phyloP scores from a whole-genome alignment of 106 monocot species.

The Agapanthus africanus region DNA sequence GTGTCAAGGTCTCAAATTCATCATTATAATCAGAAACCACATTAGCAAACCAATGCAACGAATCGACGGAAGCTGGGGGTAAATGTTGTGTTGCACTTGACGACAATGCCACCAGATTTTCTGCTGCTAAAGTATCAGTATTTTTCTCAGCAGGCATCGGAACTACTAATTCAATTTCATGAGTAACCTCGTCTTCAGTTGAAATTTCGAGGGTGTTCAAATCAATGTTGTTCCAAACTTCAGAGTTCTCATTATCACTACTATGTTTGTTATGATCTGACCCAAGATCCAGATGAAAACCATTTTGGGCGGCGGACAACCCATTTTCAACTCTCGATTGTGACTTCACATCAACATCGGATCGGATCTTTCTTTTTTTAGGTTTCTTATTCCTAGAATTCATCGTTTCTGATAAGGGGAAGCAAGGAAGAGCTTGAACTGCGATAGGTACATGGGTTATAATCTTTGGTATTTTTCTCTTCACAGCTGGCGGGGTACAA shows the following conservation, averaged over 20 bases:
- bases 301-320: neutral
- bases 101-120: slow-evolving; percentile 45
- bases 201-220: slow-evolving; percentile 1
- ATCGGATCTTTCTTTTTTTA: neutral
- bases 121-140: slow-evolving; percentile 24
- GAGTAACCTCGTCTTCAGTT: neutral
- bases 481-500: neutral
- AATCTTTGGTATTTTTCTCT: neutral
- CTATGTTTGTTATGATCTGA: neutral
- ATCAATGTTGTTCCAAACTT: neutral
- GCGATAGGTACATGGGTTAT: slow-evolving; percentile 10
- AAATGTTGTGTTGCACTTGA: neutral
- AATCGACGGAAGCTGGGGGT: neutral
- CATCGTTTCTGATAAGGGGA: neutral
- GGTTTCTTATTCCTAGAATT: neutral
- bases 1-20: slow-evolving; percentile 29
- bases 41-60: slow-evolving; percentile 35
- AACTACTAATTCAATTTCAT: neutral
- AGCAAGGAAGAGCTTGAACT: slow-evolving; percentile 23
- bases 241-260: neutral
- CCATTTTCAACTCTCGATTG: neutral
- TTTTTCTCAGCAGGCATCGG: neutral
- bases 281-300: neutral
- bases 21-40: slow-evolving; percentile 18
- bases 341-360: neutral